A percentile compares a stretch with the other conserved stretches of the same genome.
These are phyloP conservation scores for Colletotrichum spinosum DNA, from an alignment of 2,329 filamentous ascomycete species.

Conservation along the genomic window DNA sequence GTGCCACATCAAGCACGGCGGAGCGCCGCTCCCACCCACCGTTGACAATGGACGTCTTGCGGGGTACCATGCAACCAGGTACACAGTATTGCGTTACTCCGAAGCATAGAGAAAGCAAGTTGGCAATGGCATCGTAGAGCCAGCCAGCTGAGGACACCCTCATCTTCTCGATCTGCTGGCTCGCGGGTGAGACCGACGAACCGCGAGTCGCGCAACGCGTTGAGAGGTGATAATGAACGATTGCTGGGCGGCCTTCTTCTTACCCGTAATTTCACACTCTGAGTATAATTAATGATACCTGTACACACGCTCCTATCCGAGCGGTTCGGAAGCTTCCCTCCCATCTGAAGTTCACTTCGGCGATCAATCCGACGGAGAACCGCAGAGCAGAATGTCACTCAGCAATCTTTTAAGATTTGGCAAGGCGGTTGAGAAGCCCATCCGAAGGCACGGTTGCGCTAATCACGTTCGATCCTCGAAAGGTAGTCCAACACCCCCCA, in stretches of 20 bases:
- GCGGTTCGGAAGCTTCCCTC: not conserved
- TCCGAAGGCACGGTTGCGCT: too few relatives aligned
- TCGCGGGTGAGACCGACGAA: too few relatives aligned
- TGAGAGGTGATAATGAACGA: too few relatives aligned
- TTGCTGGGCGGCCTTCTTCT: not conserved
- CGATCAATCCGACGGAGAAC: not conserved
- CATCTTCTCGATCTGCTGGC: too few relatives aligned
- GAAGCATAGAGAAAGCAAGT: too few relatives aligned
- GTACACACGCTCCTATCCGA: not conserved
- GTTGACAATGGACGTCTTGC: not conserved
- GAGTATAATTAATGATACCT: not conserved
- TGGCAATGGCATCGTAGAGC: too few relatives aligned
- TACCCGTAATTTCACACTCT: not conserved
- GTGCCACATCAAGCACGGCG: conserved; percentile 11
- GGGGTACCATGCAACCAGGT: too few relatives aligned
- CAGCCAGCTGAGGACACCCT: too few relatives aligned
- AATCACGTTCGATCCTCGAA: too few relatives aligned
- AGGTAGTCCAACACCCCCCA: too few relatives aligned
- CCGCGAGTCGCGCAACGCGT: too few relatives aligned
- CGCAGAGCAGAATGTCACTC: not conserved
- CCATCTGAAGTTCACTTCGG: conserved; percentile 11
- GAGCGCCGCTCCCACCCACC: conserved; percentile 21
- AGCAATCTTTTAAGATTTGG: conserved; percentile 8
- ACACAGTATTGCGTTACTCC: too few relatives aligned
- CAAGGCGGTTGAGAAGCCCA: not conserved